A percentile compares a stretch with the other conserved stretches of the same genome.
These are phyloP conservation scores for Macrolepiota dolichaula DNA, from an alignment of 768 basidiomycete species.

Conservation along the genomic window DNA sequence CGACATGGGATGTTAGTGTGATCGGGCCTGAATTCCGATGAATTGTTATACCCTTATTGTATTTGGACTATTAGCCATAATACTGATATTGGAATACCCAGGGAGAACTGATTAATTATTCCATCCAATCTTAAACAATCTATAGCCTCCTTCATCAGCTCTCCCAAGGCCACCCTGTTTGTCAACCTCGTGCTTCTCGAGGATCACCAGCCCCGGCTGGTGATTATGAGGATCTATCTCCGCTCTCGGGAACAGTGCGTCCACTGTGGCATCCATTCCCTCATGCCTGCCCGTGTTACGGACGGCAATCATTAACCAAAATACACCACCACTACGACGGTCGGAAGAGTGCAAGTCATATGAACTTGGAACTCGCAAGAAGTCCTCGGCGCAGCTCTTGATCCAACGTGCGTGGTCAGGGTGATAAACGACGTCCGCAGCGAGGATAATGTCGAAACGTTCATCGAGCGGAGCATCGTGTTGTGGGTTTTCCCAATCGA, in stretches of 20 bases:
- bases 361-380: conserved; percentile 34
- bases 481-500: conserved; percentile 64
- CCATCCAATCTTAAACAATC: conserved; percentile 75
- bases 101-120: neutral
- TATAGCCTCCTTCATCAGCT: conserved; percentile 69
- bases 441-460: conserved; percentile 68
- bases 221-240: conserved; percentile 9
- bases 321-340: conserved; percentile 36
- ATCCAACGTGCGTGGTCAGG: conserved; percentile 70
- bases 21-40: neutral
- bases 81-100: neutral
- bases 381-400: conserved; percentile 50
- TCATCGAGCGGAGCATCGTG: conserved; percentile 30
- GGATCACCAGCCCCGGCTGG: conserved; percentile 36
- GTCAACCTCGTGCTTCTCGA: conserved; percentile 43
- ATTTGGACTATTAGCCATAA: neutral
- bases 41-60: neutral
- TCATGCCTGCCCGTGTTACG: conserved; percentile 64
- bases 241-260: conserved; percentile 41
- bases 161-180: conserved; percentile 56
- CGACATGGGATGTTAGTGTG: conserved; percentile 5
- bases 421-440: conserved; percentile 79
- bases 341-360: neutral
- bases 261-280: conserved; percentile 54
- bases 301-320: conserved; percentile 73